Percentiles rank a stretch among this genome's conserved stretches.
Conservation (phyloP, 176 grass and related monocot species). For the Pharus latifolius region DNA sequence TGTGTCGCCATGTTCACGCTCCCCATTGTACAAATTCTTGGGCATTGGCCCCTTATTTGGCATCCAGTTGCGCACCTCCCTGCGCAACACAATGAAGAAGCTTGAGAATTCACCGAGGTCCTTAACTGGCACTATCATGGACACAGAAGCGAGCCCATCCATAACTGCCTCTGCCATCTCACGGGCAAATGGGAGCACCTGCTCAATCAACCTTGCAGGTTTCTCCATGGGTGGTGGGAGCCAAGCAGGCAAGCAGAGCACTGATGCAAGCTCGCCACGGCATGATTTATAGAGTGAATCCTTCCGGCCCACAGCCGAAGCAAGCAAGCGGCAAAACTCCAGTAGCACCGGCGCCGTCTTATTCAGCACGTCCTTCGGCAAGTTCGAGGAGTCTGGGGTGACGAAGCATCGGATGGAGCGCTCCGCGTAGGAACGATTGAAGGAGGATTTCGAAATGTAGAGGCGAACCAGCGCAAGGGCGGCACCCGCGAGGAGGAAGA, state of each 20-base stretch:
- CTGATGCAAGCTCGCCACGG: constrained; percentile 40
- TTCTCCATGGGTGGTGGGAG: constrained; percentile 5
- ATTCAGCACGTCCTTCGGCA: constrained; percentile 26
- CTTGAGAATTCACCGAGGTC: constrained; percentile 72
- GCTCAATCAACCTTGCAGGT: constrained; percentile 41
- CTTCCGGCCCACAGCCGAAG: constrained; percentile 22
- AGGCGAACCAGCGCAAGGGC: constrained; percentile 62
- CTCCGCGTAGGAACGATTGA: constrained; percentile 21
- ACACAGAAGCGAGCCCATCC: constrained; percentile 32
- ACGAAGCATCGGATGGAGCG: constrained; percentile 54
- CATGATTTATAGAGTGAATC: constrained; percentile 58
- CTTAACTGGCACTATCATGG: constrained; percentile 30
- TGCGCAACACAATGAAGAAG: constrained; percentile 52
- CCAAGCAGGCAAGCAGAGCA: constrained; percentile 24
- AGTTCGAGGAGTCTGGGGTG: constrained; percentile 11
- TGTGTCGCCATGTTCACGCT: constrained; percentile 34
- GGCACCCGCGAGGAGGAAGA: constrained; percentile 60
- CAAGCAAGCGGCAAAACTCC: constrained; percentile 60
- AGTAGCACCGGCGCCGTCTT: constrained; percentile 46
- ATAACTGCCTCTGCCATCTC: constrained; percentile 46
- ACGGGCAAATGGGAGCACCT: constrained; percentile 53
- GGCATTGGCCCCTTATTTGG: constrained; percentile 29
- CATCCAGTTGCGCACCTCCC: constrained; percentile 34
- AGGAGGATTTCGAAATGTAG: constrained; percentile 32
- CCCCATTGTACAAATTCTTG: constrained; percentile 39